Conservation (phyloP, 2,329 filamentous ascomycete genomes). For the Pseudocercospora vitis region DNA sequence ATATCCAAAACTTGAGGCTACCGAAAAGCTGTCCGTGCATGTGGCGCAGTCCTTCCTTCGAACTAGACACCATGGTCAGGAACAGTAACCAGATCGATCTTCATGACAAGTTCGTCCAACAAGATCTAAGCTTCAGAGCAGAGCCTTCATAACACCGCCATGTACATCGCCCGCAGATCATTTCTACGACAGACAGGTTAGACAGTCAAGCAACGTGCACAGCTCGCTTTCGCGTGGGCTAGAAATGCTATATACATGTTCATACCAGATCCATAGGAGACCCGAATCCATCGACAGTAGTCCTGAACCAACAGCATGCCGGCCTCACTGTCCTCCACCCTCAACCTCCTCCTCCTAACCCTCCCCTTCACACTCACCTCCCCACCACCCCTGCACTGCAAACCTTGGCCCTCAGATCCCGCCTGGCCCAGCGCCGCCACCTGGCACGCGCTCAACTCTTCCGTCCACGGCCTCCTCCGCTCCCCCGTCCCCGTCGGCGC, state of each 20-base stretch:
- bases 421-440: conserved; percentile 50
- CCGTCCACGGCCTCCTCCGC: conserved; percentile 54
- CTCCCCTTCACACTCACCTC: background rate
- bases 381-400: background rate
- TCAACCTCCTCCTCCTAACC: background rate
- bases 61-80: background rate
- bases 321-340: background rate
- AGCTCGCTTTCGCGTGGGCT: background rate
- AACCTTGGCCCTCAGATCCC: background rate
- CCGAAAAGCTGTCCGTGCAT: background rate
- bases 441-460: conserved; percentile 55
- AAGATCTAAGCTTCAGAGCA: background rate
- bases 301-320: background rate
- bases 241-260: background rate
- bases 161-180: background rate
- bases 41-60: background rate
- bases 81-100: background rate
- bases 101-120: background rate
- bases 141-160: background rate
- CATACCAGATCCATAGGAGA: too few species aligned
- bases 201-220: background rate
- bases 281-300: too few species aligned
- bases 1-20: background rate
- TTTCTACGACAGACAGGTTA: background rate
- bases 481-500: conserved; percentile 54